phyloP scores from a whole-genome alignment of 768 basidiomycete species.

The Galerina marginata region DNA sequence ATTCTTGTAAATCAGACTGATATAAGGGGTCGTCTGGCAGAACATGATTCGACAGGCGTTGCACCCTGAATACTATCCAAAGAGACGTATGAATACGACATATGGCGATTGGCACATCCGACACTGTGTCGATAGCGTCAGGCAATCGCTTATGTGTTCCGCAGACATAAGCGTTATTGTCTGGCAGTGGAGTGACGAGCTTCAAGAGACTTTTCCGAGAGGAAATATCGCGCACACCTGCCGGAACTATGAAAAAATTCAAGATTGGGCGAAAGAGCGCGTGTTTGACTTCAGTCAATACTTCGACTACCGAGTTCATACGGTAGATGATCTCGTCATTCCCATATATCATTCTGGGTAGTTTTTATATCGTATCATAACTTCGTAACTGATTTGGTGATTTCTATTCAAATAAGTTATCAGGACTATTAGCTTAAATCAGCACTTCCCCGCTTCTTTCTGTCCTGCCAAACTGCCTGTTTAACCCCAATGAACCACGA shows the following conservation, averaged over 20 bases:
- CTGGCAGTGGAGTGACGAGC: neutral
- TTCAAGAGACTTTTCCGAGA: neutral
- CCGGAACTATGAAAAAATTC: slow-evolving; percentile 18
- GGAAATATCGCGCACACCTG: slow-evolving; percentile 15
- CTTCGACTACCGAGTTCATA: neutral
- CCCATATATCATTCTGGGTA: neutral
- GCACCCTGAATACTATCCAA: neutral
- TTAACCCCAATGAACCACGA: too few relatives aligned
- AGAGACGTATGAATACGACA: too few relatives aligned
- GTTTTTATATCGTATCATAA: too few relatives aligned
- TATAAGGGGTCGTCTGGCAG: neutral
- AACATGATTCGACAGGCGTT: neutral
- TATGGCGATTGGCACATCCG: too few relatives aligned
- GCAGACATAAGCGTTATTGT: neutral
- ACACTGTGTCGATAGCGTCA: neutral
- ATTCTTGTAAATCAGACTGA: too few relatives aligned
- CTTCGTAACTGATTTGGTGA: too few relatives aligned
- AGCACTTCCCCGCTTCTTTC: too few relatives aligned
- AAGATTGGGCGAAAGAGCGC: slow-evolving; percentile 18
- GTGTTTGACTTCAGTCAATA: neutral
- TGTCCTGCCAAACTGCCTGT: too few relatives aligned
- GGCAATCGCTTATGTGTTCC: slow-evolving; percentile 1
- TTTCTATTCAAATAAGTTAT: too few relatives aligned
- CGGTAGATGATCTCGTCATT: neutral
- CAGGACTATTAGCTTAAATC: too few relatives aligned